Percentiles rank a stretch among this genome's conserved stretches.
phyloP scores from a whole-genome alignment of 1,139 yeast species.

The Blastobotrys capitulatus region DNA sequence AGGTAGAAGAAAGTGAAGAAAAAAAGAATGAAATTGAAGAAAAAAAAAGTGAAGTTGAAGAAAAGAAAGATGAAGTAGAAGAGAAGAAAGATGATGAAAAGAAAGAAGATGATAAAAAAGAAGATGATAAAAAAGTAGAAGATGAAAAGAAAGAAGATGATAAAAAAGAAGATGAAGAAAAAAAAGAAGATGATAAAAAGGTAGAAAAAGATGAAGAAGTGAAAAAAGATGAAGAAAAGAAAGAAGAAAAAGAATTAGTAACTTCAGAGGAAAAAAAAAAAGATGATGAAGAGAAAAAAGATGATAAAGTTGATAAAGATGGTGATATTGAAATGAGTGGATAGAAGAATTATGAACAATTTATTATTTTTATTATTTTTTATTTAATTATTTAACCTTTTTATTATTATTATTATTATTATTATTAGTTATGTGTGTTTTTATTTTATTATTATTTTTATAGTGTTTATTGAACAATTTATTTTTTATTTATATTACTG shows the following conservation, averaged over 20 bases:
- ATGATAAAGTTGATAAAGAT: slow-evolving; percentile 25
- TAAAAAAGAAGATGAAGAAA: not conserved
- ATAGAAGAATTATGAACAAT: slow-evolving; percentile 1
- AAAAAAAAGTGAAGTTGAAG: slow-evolving; percentile 13
- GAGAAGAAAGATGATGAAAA: not conserved
- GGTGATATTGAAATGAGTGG: slow-evolving; percentile 34
- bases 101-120: not conserved
- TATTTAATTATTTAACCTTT: too few relatives aligned
- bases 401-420: slow-evolving; percentile 5
- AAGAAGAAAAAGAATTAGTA: not conserved
- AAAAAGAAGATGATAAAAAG: slow-evolving; percentile 1
- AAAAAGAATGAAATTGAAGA: slow-evolving; percentile 15
- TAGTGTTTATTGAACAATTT: too few relatives aligned
- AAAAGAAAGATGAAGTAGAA: not conserved
- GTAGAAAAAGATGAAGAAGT: slow-evolving; percentile 28
- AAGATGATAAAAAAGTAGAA: slow-evolving; percentile 11
- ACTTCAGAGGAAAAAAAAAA: not conserved
- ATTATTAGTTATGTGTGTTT: slow-evolving; percentile 1
- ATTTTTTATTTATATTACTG: too few relatives aligned
- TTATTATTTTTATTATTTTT: not conserved
- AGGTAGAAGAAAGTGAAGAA: not conserved
- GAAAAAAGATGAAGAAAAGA: not conserved
- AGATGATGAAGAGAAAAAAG: slow-evolving; percentile 18
- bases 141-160: slow-evolving; percentile 11
- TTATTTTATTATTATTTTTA: not conserved